phyloP scores from a whole-genome alignment of 129 eudicot species.

The Chrysanthemum seticuspe region DNA sequence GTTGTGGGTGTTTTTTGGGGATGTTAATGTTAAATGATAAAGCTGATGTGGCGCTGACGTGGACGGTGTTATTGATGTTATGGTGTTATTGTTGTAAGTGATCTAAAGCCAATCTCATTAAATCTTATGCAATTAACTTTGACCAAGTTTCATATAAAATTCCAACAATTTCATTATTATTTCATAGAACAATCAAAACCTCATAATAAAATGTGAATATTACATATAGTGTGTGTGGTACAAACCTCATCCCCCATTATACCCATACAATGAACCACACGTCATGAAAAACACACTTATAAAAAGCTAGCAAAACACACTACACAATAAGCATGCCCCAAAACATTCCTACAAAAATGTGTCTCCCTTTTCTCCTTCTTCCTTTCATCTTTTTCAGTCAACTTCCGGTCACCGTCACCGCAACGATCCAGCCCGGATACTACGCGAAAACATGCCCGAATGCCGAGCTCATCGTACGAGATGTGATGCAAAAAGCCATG shows the following conservation, averaged over 20 bases:
- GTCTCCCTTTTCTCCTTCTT: constrained; percentile 15
- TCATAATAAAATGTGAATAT: neutral
- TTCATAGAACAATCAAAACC: too few species aligned
- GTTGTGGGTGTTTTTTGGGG: too few species aligned
- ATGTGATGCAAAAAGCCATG: constrained; percentile 59
- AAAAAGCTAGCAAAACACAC: constrained; percentile 19
- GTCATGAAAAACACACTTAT: neutral
- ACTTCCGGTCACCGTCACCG: constrained; percentile 26
- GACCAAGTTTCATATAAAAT: too few species aligned
- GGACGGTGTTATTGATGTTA: too few species aligned
- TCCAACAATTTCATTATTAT: too few species aligned
- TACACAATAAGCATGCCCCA: constrained; percentile 1
- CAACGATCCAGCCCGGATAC: constrained; percentile 53
- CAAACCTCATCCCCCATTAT: constrained; percentile 35
- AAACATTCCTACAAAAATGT: constrained; percentile 15
- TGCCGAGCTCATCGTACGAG: constrained; percentile 62
- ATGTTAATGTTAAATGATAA: too few species aligned
- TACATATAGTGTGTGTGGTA: constrained; percentile 11
- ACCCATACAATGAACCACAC: constrained; percentile 22
- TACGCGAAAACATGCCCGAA: constrained; percentile 67
- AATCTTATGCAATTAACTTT: too few species aligned
- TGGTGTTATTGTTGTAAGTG: too few species aligned
- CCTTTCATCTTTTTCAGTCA: constrained; percentile 33
- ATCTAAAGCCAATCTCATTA: too few species aligned
- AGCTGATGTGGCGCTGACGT: too few species aligned